Percentiles rank a stretch among this genome's conserved stretches.
phyloP scores from a whole-genome alignment of 352 stramenopile species.

The Globisporangium nunn region DNA sequence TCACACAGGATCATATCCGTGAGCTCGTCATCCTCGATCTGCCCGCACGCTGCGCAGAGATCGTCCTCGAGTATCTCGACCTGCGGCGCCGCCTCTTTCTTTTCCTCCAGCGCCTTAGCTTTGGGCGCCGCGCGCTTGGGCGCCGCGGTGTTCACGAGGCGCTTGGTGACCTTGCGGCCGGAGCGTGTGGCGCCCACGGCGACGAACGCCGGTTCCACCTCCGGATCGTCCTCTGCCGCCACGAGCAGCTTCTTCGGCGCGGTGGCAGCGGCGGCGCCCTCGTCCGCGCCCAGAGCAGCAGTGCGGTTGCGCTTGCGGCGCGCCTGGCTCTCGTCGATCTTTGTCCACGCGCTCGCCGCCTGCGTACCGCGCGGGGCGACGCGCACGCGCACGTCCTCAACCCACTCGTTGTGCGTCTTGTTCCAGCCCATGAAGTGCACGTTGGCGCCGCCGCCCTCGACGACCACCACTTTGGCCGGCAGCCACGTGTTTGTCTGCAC shows the following conservation, averaged over 20 bases:
- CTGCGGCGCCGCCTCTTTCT: constrained; percentile 12
- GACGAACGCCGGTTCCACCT: constrained; percentile 35
- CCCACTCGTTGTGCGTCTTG: constrained; percentile 43
- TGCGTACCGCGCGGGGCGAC: constrained; percentile 35
- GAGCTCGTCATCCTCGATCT: constrained; percentile 78
- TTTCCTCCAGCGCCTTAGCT: constrained; percentile 5
- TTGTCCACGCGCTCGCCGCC: constrained; percentile 29
- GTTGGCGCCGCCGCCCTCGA: constrained; percentile 20
- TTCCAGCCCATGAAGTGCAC: constrained; percentile 73
- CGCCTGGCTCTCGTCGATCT: constrained; percentile 34
- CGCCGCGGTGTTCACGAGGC: constrained; percentile 27
- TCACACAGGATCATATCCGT: constrained; percentile 90
- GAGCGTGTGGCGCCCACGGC: constrained; percentile 55
- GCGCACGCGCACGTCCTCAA: constrained; percentile 23
- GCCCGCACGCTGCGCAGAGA: constrained; percentile 65
- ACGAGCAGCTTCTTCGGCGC: not conserved
- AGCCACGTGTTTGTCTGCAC: constrained; percentile 45
- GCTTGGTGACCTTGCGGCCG: constrained; percentile 60
- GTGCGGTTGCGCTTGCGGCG: constrained; percentile 25
- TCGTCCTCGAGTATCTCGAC: constrained; percentile 62
- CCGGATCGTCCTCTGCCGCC: constrained; percentile 2
- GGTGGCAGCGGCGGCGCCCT: not conserved
- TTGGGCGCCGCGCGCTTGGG: constrained; percentile 18
- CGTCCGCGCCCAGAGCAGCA: constrained; percentile 12
- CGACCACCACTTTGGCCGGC: constrained; percentile 40